Evolutionary conservation across 352 stramenopile genomes (phyloP).

Genomic region (Phytophthora ramorum): DNA sequence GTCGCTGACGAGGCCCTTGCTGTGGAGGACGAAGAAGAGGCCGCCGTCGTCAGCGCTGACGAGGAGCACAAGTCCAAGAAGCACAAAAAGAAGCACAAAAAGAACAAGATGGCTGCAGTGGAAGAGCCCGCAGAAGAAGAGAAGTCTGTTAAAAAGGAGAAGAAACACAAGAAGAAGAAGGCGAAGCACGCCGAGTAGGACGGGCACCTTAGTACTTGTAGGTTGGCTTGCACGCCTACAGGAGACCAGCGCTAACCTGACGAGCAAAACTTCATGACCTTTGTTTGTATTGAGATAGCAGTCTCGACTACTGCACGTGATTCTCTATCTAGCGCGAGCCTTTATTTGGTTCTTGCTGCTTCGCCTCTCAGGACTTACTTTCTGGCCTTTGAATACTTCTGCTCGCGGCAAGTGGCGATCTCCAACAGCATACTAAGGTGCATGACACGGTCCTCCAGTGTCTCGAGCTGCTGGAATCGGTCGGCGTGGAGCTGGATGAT

Average conservation of each 20-base stretch:
- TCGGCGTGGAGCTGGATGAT: slow-evolving; percentile 70
- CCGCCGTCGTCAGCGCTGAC: slow-evolving; percentile 21
- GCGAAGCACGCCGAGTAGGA: slow-evolving; percentile 43
- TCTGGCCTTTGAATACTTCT: slow-evolving; percentile 18
- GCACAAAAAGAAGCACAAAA: slow-evolving; percentile 56
- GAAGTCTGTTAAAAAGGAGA: slow-evolving; percentile 38
- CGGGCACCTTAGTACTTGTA: background rate
- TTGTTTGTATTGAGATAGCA: slow-evolving; percentile 19
- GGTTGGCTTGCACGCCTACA: slow-evolving; percentile 17
- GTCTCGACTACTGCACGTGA: slow-evolving; percentile 3
- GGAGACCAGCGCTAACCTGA: background rate
- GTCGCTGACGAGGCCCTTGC: slow-evolving; percentile 34
- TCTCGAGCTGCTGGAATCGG: slow-evolving; percentile 58
- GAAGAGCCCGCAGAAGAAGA: slow-evolving; percentile 9
- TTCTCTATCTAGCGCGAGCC: slow-evolving; percentile 23
- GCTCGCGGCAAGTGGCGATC: slow-evolving; percentile 51
- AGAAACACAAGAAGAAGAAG: slow-evolving; percentile 63
- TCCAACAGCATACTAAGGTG: slow-evolving; percentile 78
- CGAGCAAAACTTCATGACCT: slow-evolving; percentile 29
- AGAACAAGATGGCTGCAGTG: slow-evolving; percentile 25
- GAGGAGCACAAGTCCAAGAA: slow-evolving; percentile 40
- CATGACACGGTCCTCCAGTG: slow-evolving; percentile 55
- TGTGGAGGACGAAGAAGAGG: slow-evolving; percentile 39
- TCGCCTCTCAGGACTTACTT: slow-evolving; percentile 7
- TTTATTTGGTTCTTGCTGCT: background rate